Evolutionary conservation across 257 asterid genomes (phyloP).

Genomic region (Nicotiana otophora): DNA sequence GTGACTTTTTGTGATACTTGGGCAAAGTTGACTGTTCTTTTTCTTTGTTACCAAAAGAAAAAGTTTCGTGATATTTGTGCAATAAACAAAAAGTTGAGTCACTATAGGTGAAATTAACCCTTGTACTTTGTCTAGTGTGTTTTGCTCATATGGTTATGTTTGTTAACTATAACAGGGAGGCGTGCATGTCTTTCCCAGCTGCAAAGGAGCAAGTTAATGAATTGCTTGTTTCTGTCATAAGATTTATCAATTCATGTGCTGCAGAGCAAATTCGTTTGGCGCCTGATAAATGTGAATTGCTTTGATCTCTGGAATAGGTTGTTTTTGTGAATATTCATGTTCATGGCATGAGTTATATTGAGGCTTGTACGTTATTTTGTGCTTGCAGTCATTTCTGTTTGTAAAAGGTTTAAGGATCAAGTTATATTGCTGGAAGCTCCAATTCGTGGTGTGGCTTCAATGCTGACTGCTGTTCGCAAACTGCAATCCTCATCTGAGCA

Average conservation of each 20-base stretch:
- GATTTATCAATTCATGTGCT: slow-evolving; percentile 61
- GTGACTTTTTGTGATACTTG: too few species aligned
- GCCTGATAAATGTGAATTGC: slow-evolving; percentile 66
- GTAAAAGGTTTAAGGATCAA: slow-evolving; percentile 77
- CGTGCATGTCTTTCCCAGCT: slow-evolving; percentile 45
- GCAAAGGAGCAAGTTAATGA: slow-evolving; percentile 57
- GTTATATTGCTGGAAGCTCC: slow-evolving; percentile 65
- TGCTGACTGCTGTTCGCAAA: slow-evolving; percentile 66
- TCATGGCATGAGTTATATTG: slow-evolving; percentile 14
- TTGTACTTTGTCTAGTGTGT: background rate
- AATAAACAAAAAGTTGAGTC: too few species aligned
- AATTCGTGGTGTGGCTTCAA: slow-evolving; percentile 77
- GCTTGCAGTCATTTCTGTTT: slow-evolving; percentile 70
- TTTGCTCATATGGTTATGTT: background rate
- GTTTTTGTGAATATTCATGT: background rate
- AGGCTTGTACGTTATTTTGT: slow-evolving; percentile 13
- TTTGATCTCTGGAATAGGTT: background rate
- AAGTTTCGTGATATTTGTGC: too few species aligned
- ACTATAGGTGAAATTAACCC: too few species aligned
- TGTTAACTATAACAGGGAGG: slow-evolving; percentile 52
- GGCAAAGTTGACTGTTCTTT: too few species aligned
- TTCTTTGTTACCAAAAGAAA: too few species aligned
- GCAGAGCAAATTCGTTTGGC: slow-evolving; percentile 77
- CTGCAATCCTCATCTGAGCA: slow-evolving; percentile 73
- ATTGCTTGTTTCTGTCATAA: slow-evolving; percentile 43